Conservation (phyloP, 1,284 basidiomycete species). For the Cerrena zonata region DNA sequence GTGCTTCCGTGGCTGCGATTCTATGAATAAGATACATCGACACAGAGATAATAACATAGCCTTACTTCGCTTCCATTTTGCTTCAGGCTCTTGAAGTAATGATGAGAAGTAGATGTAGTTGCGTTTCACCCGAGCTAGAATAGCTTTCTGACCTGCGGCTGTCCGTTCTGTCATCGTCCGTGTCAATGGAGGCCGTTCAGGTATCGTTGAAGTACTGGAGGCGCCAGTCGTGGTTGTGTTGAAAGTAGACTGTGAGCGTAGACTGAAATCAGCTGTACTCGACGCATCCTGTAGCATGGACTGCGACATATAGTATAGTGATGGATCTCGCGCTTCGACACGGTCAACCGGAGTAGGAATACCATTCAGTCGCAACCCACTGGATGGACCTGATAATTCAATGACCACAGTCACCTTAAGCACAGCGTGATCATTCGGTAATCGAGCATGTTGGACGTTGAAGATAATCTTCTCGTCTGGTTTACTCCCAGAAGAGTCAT, state of each 20-base stretch:
- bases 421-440: slow-evolving; percentile 70
- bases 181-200: slow-evolving; percentile 28
- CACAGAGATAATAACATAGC: slow-evolving; percentile 13
- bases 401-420: slow-evolving; percentile 75
- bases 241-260: slow-evolving; percentile 53
- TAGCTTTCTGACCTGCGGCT: slow-evolving; percentile 66
- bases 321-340: slow-evolving; percentile 60
- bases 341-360: slow-evolving; percentile 65
- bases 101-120: slow-evolving; percentile 99
- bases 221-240: slow-evolving; percentile 22
- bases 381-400: slow-evolving; percentile 75
- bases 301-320: slow-evolving; percentile 46
- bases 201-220: slow-evolving; percentile 24
- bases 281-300: slow-evolving; percentile 64
- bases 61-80: slow-evolving; percentile 88
- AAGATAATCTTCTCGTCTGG: slow-evolving; percentile 59
- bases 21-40: slow-evolving; percentile 11
- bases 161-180: slow-evolving; percentile 46
- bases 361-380: slow-evolving; percentile 78
- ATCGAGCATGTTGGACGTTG: slow-evolving; percentile 63
- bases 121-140: slow-evolving; percentile 78
- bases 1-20: slow-evolving; percentile 69
- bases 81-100: slow-evolving; percentile 93
- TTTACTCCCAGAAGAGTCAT: slow-evolving; percentile 30
- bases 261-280: slow-evolving; percentile 63